phyloP scores from a whole-genome alignment of 2,329 filamentous ascomycete species.

The Botrytis pseudocinerea region DNA sequence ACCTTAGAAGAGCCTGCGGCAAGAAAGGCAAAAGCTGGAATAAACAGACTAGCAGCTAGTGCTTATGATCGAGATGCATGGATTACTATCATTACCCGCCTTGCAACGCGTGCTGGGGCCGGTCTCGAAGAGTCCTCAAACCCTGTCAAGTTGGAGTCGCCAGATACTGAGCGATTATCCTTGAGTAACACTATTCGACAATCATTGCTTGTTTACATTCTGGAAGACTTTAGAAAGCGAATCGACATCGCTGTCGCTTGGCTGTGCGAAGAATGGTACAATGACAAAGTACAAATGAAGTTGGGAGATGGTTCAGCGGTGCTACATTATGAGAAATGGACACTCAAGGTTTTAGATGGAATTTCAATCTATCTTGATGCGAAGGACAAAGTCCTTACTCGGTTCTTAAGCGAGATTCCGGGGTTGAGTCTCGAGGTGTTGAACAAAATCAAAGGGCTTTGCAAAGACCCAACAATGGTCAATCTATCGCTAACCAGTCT shows the following conservation, averaged over 20 bases:
- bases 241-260: slow-evolving; percentile 90
- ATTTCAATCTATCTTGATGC: slow-evolving; percentile 89
- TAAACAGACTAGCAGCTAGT: slow-evolving; percentile 81
- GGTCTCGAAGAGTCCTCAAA: slow-evolving; percentile 61
- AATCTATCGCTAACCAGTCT: slow-evolving; percentile 64
- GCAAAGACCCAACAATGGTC: slow-evolving; percentile 65
- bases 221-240: slow-evolving; percentile 87
- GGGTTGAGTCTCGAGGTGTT: slow-evolving; percentile 73
- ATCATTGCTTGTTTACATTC: slow-evolving; percentile 77
- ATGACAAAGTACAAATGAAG: slow-evolving; percentile 64
- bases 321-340: slow-evolving; percentile 76
- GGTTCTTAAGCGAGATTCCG: slow-evolving; percentile 90
- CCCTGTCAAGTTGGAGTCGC: slow-evolving; percentile 57
- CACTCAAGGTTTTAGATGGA: slow-evolving; percentile 78
- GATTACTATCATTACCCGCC: slow-evolving; percentile 81
- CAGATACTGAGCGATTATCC: slow-evolving; percentile 43
- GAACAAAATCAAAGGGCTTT: slow-evolving; percentile 67
- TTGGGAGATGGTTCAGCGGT: slow-evolving; percentile 48
- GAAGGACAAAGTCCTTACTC: slow-evolving; percentile 84
- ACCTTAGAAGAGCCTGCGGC: slow-evolving; percentile 65
- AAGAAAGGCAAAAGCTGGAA: slow-evolving; percentile 67
- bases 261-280: slow-evolving; percentile 98
- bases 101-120: slow-evolving; percentile 76
- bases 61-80: slow-evolving; percentile 85
- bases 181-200: slow-evolving; percentile 75